Conservation (phyloP, 495 filamentous ascomycete species). For the Parmelia sp. region DNA sequence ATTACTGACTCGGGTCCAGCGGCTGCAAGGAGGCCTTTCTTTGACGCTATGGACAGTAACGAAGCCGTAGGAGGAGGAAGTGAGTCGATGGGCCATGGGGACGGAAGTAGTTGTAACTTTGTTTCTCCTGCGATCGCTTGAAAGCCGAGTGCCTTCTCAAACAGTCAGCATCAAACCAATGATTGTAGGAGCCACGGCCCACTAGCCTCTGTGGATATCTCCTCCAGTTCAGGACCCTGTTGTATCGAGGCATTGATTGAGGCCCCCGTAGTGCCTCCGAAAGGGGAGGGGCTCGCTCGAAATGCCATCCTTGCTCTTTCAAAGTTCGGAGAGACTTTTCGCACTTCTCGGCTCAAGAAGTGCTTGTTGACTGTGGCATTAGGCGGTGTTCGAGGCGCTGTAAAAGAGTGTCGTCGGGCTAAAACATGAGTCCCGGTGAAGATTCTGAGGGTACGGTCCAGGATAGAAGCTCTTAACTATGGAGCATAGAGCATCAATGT, state of each 20-base stretch:
- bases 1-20: conserved; percentile 74
- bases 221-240: conserved; percentile 50
- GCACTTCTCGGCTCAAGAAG: conserved; percentile 15
- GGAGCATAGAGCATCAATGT: background rate
- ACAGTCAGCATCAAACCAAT: conserved; percentile 10
- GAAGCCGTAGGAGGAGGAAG: conserved; percentile 75
- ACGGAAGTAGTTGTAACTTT: conserved; percentile 71
- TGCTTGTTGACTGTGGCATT: conserved; percentile 9
- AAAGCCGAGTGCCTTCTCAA: conserved; percentile 69
- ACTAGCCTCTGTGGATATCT: conserved; percentile 53
- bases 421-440: conserved; percentile 20
- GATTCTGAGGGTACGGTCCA: conserved; percentile 23
- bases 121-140: conserved; percentile 69
- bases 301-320: conserved; percentile 62
- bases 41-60: conserved; percentile 78
- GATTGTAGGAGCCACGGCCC: background rate
- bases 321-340: conserved; percentile 37
- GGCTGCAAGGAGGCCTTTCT: conserved; percentile 76
- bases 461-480: background rate
- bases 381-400: conserved; percentile 16
- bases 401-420: conserved; percentile 26
- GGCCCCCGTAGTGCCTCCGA: conserved; percentile 28
- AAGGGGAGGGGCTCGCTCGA: conserved; percentile 40
- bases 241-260: conserved; percentile 30
- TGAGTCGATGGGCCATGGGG: conserved; percentile 65